Evolutionary conservation across 2,329 filamentous ascomycete species (phyloP), one percentile per base, ranked within the genome.

Genomic region (Metarhizium humberi): DNA sequence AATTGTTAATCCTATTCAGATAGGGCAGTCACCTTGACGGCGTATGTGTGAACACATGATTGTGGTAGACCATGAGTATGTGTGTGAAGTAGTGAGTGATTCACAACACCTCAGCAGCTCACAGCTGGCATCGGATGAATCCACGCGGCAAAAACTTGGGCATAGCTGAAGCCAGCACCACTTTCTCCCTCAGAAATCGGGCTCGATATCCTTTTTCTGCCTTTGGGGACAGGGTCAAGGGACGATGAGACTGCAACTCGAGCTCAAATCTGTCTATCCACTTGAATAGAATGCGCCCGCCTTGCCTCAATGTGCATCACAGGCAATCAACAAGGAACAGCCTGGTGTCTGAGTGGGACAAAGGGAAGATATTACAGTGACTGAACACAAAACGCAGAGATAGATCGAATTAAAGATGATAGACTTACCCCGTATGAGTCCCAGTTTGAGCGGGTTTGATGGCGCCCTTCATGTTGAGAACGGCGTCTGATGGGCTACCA

Each of bases 401-500:
- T 34, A 34, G 2, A 45, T 20, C 16, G 42, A 6, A 16, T 5
- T 6, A 25, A 45, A 16, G 6, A 53, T n/a, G 3, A 14, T 16
- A 6, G 14, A 54, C 58, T 56, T 46, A 60, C 59, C 58, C 53
- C n/a, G 55, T 38, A 11, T 34, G 50, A 45, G 36, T 29, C 10
- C 45, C 50, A 6, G 32, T 42, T 11, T 48, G 51, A 4, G 13
- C 51, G 32, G 45, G 32, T 32, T 49, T 57, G 8, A 29, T 14
- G 8, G 38, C 46, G 18, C 53, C 42, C 40, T 55, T 59, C 56
- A 60, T 58, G 13, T 57, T 57, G n/a, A 68, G 54, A 30, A 65
- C 58, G 3, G 64, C 66, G 54, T 68, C 61, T 2, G 64, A 63
- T 2, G 61, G 61, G 49, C 63, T 63, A 30, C 47, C 52, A 34